Conservation (phyloP, 768 basidiomycete genomes). For the Imleria badia region DNA sequence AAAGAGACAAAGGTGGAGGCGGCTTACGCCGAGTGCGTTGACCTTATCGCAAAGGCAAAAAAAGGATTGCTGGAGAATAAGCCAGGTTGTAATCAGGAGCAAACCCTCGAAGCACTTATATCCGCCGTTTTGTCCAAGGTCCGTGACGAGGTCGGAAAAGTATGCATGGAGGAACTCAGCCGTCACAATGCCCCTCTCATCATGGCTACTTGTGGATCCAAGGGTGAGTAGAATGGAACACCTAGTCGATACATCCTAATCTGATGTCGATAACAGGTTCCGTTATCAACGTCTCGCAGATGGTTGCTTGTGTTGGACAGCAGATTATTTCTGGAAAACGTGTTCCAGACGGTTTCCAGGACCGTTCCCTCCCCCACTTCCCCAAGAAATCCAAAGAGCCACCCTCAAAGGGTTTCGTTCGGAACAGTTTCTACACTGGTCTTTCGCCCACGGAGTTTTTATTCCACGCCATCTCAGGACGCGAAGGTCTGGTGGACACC, state of each 20-base stretch:
- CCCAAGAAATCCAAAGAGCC: constrained; percentile 96
- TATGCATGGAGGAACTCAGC: constrained; percentile 98
- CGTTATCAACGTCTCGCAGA: constrained; percentile 98
- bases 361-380: constrained; percentile 98
- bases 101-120: constrained; percentile 95
- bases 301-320: constrained; percentile 99
- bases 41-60: constrained; percentile 86
- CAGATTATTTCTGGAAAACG: constrained; percentile 98
- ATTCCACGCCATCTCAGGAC: constrained; percentile 98
- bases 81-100: constrained; percentile 96
- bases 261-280: constrained; percentile 61
- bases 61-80: constrained; percentile 93
- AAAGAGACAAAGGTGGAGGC: constrained; percentile 86
- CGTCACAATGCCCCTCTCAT: constrained; percentile 95
- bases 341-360: constrained; percentile 98
- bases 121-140: constrained; percentile 93
- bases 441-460: constrained; percentile 93
- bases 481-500: constrained; percentile 98
- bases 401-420: constrained; percentile 96
- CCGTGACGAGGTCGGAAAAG: constrained; percentile 93
- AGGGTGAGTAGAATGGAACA: constrained; percentile 54
- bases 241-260: background rate
- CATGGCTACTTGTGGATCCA: constrained; percentile 99
- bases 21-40: constrained; percentile 85
- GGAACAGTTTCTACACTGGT: constrained; percentile 95